Base-by-base conservation (phyloP, 495 filamentous ascomycete genomes). In the Penicillium bovifimosum region DNA sequence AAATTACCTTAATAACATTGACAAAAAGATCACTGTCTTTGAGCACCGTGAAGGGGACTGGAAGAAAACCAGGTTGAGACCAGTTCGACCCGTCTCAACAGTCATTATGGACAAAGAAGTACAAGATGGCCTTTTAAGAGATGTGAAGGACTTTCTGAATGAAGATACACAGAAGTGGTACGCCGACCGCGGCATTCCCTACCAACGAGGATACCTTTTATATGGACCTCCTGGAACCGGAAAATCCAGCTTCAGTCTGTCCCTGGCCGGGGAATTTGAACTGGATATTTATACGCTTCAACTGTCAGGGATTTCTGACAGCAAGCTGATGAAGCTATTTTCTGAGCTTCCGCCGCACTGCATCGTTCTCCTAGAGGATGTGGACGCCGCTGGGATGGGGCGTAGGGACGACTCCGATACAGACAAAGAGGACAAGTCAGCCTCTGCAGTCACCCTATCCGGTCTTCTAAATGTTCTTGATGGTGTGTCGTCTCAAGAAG, bases 101-200 rank as follows among this genome's bases (percentile, higher is more conserved):
- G 88, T 93, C 0, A 82, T 89, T 5, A 73, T 93, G 10, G 88
- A 91, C 52, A 75, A 76, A 27, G 62, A 75, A 45, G 76, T 86
- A 63, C 91, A 91, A 69, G 59, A 77, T 18, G 71, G 76, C 31
- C 71, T 93, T 10, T 66, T 90, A 32, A 65, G 70, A 26, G 87
- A 93, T 65, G 82, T 93, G 55, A 86, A 88, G 61, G 86, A 92
- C 58, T 95, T 88, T 61, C 72, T 93, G 3, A 80, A 87, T 51
- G 79, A 86, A 0, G 69, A 74, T 6, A 88, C 81, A 2, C 69
- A 80, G 16, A 66, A 66, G 16, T 92, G 85, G 87, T 91, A 90
- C 52, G 77, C 82, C 35, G 78, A 80, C 32, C 72, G 84, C 0
- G 86, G 70, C 5, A 72, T 75, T 33, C 69, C 65, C 20, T 71